Evolutionary conservation across 163 green algal species (phyloP).

Genomic region (Chloromonas sp.): DNA sequence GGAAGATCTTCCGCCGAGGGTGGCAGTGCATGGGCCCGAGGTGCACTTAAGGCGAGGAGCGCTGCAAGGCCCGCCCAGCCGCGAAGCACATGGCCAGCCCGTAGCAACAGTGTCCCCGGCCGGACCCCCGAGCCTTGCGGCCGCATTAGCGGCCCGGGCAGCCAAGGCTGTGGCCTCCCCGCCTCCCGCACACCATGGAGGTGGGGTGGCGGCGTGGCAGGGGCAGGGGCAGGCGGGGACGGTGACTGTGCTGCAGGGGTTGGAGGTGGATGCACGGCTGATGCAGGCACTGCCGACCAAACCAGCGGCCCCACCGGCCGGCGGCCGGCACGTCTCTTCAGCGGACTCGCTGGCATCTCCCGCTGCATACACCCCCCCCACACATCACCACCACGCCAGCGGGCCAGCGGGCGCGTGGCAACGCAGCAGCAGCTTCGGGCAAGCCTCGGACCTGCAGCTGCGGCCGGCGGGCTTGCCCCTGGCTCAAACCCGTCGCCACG

Average conservation of each 20-base stretch:
- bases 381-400: background rate
- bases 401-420: background rate
- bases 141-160: background rate
- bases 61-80: constrained; percentile 3
- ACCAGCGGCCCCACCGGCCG: no score
- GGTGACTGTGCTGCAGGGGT: background rate
- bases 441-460: background rate
- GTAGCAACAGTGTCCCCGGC: background rate
- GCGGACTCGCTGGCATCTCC: no score
- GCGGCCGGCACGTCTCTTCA: no score
- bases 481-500: background rate
- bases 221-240: no score
- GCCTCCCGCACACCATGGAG: background rate
- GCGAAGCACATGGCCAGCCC: background rate
- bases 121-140: background rate
- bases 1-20: background rate
- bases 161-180: background rate
- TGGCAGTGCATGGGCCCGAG: background rate
- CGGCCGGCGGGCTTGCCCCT: background rate
- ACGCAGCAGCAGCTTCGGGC: background rate
- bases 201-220: background rate
- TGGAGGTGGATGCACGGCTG: background rate
- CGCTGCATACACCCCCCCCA: background rate
- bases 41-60: constrained; percentile 4
- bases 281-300: no score